These are phyloP conservation scores for Silybum marianum DNA, from an alignment of 129 eudicot species.

Conservation along the genomic window DNA sequence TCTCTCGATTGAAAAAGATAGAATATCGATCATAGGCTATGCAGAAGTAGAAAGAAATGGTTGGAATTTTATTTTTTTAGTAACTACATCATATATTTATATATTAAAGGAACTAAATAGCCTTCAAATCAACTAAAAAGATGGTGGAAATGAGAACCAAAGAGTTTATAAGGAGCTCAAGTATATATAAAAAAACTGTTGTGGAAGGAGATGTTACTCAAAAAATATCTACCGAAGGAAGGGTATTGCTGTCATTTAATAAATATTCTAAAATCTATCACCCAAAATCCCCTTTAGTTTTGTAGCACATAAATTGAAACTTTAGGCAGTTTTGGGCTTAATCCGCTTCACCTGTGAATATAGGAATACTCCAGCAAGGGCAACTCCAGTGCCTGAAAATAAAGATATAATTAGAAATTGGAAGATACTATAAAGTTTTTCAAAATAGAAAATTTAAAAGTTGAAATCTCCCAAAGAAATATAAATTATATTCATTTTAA, in stretches of 20 bases:
- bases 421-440: too few species aligned
- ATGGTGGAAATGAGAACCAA: not conserved
- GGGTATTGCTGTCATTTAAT: too few species aligned
- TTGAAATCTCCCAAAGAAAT: too few species aligned
- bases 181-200: not conserved
- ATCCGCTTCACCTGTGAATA: conserved; percentile 85
- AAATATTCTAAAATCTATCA: not conserved
- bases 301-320: not conserved
- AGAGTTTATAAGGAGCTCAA: not conserved
- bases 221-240: too few species aligned
- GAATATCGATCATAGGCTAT: conserved; percentile 52
- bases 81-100: not conserved
- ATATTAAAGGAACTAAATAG: not conserved
- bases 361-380: conserved; percentile 94
- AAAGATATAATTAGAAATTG: not conserved
- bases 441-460: too few species aligned
- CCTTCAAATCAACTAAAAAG: conserved; percentile 15
- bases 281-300: not conserved
- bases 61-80: conserved; percentile 27
- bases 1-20: conserved; percentile 67
- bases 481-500: too few species aligned
- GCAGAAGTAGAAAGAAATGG: conserved; percentile 67
- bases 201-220: not conserved
- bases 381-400: conserved; percentile 81
- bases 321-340: conserved; percentile 63